Conservation (phyloP, 2,329 filamentous ascomycete species). For the Aspergillus alliaceus region DNA sequence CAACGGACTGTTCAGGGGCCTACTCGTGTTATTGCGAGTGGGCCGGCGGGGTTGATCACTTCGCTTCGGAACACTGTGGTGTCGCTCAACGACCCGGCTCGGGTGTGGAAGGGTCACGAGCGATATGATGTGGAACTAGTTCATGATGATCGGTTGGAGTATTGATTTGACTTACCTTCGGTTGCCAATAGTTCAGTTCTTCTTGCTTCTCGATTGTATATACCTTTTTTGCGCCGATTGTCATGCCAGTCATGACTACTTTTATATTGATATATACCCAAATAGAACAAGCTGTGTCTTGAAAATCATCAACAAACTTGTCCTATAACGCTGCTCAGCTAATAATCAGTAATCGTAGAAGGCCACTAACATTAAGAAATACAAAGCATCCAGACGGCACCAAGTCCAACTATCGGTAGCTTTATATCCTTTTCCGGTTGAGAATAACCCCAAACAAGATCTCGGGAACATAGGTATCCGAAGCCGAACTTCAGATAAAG, state of each 20-base stretch:
- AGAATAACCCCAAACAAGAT: no score
- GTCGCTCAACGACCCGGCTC: conserved; percentile 50
- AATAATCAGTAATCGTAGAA: no score
- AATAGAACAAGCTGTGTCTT: no score
- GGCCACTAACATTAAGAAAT: no score
- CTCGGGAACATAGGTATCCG: no score
- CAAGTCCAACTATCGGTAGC: no score
- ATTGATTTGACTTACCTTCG: conserved; percentile 9
- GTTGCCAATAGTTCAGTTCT: neutral
- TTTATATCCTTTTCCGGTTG: no score
- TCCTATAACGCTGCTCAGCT: no score
- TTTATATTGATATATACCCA: neutral
- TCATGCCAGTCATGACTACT: neutral
- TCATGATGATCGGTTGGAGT: conserved; percentile 59
- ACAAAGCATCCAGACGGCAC: no score
- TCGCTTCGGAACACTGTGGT: conserved; percentile 58
- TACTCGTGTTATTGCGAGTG: conserved; percentile 61
- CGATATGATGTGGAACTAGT: conserved; percentile 57
- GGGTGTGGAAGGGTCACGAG: conserved; percentile 60
- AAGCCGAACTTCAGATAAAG: no score
- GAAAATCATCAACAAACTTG: no score
- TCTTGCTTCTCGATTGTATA: neutral
- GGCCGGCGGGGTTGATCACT: conserved; percentile 60
- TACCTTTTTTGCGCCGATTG: neutral
- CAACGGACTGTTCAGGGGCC: conserved; percentile 46